phyloP scores from a whole-genome alignment of 2,329 filamentous ascomycete species.

The Lojkania enalia region DNA sequence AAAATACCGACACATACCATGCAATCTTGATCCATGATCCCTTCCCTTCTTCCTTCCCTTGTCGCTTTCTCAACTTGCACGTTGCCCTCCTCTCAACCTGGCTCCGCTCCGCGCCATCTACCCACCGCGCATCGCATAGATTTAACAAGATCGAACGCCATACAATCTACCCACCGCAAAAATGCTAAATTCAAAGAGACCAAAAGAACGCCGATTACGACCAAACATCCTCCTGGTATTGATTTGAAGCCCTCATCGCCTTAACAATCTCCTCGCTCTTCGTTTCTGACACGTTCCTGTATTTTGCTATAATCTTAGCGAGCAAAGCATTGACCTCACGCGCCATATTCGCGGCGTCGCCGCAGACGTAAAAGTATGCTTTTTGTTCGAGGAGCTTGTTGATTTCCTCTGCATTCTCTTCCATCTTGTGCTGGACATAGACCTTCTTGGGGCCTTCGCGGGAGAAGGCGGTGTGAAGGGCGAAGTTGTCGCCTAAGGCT shows the following conservation, averaged over 20 bases:
- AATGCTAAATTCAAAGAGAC: constrained; percentile 27
- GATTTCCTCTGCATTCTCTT: constrained; percentile 80
- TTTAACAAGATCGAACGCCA: too few relatives aligned
- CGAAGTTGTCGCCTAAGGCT: constrained; percentile 83
- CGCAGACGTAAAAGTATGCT: constrained; percentile 97
- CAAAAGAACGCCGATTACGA: constrained; percentile 52
- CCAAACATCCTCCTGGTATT: constrained; percentile 87
- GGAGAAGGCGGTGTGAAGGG: constrained; percentile 94
- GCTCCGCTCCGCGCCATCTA: too few relatives aligned
- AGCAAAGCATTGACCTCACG: constrained; percentile 89
- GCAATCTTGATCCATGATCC: too few relatives aligned
- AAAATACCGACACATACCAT: too few relatives aligned
- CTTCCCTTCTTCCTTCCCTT: too few relatives aligned
- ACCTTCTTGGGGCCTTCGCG: constrained; percentile 85
- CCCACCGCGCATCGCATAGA: too few relatives aligned
- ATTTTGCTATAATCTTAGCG: constrained; percentile 80
- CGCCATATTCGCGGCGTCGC: constrained; percentile 96
- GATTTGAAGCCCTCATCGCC: constrained; percentile 90
- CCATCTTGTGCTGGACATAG: constrained; percentile 92
- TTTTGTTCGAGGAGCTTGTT: constrained; percentile 84
- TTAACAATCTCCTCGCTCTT: constrained; percentile 98
- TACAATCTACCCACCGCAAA: constrained; percentile 25
- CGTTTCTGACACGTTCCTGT: constrained; percentile 77
- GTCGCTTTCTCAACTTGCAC: too few relatives aligned
- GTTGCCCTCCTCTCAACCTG: too few relatives aligned